Percentiles rank a stretch among this genome's conserved stretches.
phyloP scores from a whole-genome alignment of 805 yeast species.

The Pachysolen tannophilus region DNA sequence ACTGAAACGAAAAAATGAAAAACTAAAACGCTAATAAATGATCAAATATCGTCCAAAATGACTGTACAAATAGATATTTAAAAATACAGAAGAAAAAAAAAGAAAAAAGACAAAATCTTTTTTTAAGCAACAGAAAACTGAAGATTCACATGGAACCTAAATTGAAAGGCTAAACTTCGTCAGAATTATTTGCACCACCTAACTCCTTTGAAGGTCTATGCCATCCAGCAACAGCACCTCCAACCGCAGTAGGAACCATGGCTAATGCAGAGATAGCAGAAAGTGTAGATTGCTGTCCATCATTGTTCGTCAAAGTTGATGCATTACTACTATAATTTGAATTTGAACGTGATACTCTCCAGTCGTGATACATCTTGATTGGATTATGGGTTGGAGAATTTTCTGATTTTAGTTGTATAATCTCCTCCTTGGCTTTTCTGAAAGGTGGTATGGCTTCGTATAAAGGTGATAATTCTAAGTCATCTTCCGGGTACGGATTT shows the following conservation, averaged over 20 bases:
- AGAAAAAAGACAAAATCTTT: background rate
- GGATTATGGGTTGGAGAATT: slow-evolving; percentile 6
- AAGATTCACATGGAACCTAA: background rate
- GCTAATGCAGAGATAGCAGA: slow-evolving; percentile 33
- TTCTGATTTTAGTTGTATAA: slow-evolving; percentile 15
- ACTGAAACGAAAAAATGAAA: too few relatives aligned
- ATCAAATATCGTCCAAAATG: too few relatives aligned
- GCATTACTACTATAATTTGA: slow-evolving; percentile 5
- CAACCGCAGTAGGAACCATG: slow-evolving; percentile 48
- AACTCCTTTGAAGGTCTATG: slow-evolving; percentile 7
- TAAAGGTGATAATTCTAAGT: slow-evolving; percentile 9
- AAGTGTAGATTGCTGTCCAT: slow-evolving; percentile 2
- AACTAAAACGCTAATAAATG: too few relatives aligned
- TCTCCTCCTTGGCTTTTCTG: slow-evolving; percentile 22
- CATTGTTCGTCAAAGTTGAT: slow-evolving; percentile 5
- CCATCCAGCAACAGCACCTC: slow-evolving; percentile 54
- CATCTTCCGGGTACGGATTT: slow-evolving; percentile 2
- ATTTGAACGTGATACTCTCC: slow-evolving; percentile 6
- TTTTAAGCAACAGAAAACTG: background rate
- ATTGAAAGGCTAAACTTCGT: too few relatives aligned
- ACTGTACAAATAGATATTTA: too few relatives aligned
- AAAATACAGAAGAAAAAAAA: too few relatives aligned
- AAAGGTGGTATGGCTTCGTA: slow-evolving; percentile 24
- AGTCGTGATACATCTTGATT: slow-evolving; percentile 8
- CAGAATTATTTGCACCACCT: background rate